Evolutionary conservation across 1,284 basidiomycete genomes (phyloP), one percentile per base, ranked within the genome.

Genomic region (Apiotrichum sp.): DNA sequence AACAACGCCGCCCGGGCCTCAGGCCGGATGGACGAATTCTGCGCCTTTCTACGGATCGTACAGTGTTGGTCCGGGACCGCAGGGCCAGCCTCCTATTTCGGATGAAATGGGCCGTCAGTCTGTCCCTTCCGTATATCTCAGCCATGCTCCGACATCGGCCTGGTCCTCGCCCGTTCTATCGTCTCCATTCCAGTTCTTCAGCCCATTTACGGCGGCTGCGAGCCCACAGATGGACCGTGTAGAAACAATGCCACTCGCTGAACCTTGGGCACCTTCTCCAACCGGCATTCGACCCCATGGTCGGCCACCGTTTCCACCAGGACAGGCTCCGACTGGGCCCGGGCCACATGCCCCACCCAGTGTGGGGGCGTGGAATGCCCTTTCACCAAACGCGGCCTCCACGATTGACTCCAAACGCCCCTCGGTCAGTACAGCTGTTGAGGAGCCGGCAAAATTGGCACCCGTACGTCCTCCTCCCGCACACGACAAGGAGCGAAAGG

Each of bases 401-500:
- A 14, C 34, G 9, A 34, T 31, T 4, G 47, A 48, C 35, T 48
- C 47, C 13, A 48, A 48, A 22, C 47, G 47, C 47, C 47, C 47
- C 7, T 48, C 47, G 13, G 47, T 48, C 22, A 48, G 35, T 33
- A 48, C 35, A 22, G 51, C 43, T 16, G 40, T n/a, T 13, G 53
- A 50, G 33, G 53, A 50, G 29, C 16, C 34, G 4, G 14, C 40
- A n/a, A 49, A 55, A 36, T 22, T 22, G 22, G 22, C 40, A n/a
- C 40, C 40, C 9, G 9, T 14, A n/a, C 47, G 31, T 29, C 49
- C 16, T 6, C 14, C 11, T 33, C 33, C 38, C 5, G 40, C 36
- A n/a, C 52, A 53, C 13, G 65, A 66, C 47, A 53, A 62, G 36
- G 70, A 70, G 57, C 59, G 75, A 45, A 77, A 75, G 57, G 63